Evolutionary conservation across 768 basidiomycete genomes (phyloP).

Genomic region (Trametes punicea): DNA sequence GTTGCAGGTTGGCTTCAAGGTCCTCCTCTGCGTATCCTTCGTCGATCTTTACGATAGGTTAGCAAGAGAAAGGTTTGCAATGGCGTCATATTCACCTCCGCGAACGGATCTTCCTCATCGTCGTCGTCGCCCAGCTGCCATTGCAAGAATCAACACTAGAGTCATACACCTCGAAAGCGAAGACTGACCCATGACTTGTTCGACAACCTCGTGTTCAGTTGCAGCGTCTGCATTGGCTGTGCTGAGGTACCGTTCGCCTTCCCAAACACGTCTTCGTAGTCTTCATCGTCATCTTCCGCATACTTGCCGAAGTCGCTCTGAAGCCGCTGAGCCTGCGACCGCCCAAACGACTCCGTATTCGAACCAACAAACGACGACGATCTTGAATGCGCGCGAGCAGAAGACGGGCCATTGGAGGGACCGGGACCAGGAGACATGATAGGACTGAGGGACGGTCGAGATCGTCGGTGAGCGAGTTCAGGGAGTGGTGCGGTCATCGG

Average conservation of each 20-base stretch:
- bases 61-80: neutral
- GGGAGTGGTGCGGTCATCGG: constrained; percentile 71
- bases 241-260: constrained; percentile 63
- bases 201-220: constrained; percentile 82
- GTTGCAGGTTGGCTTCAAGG: constrained; percentile 84
- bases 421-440: constrained; percentile 28
- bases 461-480: constrained; percentile 46
- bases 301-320: constrained; percentile 80
- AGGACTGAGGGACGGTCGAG: constrained; percentile 52
- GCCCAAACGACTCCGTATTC: constrained; percentile 57
- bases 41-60: constrained; percentile 57
- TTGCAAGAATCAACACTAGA: too few relatives aligned
- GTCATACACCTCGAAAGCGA: neutral
- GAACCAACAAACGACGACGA: constrained; percentile 43
- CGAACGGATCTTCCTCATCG: constrained; percentile 96
- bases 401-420: constrained; percentile 23
- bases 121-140: constrained; percentile 74
- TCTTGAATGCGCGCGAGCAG: constrained; percentile 45
- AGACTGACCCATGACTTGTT: constrained; percentile 82
- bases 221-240: constrained; percentile 70
- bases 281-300: constrained; percentile 83
- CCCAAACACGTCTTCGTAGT: constrained; percentile 94
- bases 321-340: constrained; percentile 55
- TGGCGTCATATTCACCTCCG: constrained; percentile 57
- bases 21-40: constrained; percentile 92